Evolutionary conservation across 208 protist genomes (phyloP), one percentile per base, ranked within the genome.

Genomic region (Lotmaria passim): DNA sequence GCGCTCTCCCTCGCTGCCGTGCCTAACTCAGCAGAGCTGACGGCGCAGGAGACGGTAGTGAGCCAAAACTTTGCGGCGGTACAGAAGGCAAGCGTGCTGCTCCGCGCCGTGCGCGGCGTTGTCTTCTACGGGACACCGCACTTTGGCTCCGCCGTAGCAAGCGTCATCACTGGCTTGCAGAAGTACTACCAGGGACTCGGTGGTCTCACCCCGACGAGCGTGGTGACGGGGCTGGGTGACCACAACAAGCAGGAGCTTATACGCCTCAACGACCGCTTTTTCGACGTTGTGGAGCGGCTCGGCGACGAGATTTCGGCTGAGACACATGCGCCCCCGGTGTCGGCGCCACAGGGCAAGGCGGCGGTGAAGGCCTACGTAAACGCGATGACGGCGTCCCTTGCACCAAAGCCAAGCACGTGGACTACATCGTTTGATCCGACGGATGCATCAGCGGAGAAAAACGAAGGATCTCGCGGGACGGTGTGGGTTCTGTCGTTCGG

Each of bases 121-220:
- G 86, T 92, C 24, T 92, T 92, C 46, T 92, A 89, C 69, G 72
- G 78, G 17, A 92, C 86, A 7, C 86, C 86, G 21, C 86, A 92
- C 70, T 92, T 92, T 77, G 86, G 86, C 2, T 82, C 86, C 10
- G 74, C 73, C 4, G 62, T 92, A 19, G 83, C 83, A 7, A 89
- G 82, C 52, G 71, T 89, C 21, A 80, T 89, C 36, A 84, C 86
- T 0, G 80, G 80, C 10, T 36, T 89, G 28, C 67, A 79, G 53
- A 72, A 81, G 38, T 86, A 86, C 62, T 92, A 88, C 63, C 73
- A 84, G 41, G 69, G 71, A 12, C 43, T 86, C 19, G 86, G 83
- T 24, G 86, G 86, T 14, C 61, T 88, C 5, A 79, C 63, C 38
- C 82, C 86, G 14, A 88, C 86, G 1, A 63, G 75, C 12, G 79